Percentiles rank a stretch among this genome's conserved stretches.
Evolutionary conservation across 768 basidiomycete genomes (phyloP).

Genomic region (Leccinum uliginosum): DNA sequence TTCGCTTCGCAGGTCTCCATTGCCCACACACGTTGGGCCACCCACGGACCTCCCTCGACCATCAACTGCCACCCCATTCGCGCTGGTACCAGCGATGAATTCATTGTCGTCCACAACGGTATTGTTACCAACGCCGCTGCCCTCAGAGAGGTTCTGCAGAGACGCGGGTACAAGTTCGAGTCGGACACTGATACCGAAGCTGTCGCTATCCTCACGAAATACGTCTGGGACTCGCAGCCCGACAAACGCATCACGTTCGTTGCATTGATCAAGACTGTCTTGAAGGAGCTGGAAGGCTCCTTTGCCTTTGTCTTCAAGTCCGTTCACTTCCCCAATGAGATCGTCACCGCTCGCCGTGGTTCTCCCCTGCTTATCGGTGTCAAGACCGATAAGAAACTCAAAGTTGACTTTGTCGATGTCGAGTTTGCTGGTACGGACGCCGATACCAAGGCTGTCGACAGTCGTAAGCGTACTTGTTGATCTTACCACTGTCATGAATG

Average conservation of each 20-base stretch:
- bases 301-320: constrained; percentile 99
- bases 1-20: constrained; percentile 89
- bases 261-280: constrained; percentile 86
- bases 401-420: constrained; percentile 99
- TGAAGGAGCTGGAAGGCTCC: constrained; percentile 97
- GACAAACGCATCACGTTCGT: constrained; percentile 86
- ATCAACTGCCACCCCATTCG: constrained; percentile 94
- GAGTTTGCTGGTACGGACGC: constrained; percentile 80
- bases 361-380: constrained; percentile 96
- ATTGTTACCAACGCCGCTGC: constrained; percentile 94
- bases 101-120: constrained; percentile 96
- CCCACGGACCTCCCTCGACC: constrained; percentile 86
- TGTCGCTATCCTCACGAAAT: constrained; percentile 93
- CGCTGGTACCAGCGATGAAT: constrained; percentile 76
- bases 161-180: constrained; percentile 91
- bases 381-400: constrained; percentile 99
- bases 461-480: constrained; percentile 32
- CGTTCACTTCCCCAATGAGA: constrained; percentile 88
- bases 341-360: constrained; percentile 94
- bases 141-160: constrained; percentile 88
- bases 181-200: constrained; percentile 98
- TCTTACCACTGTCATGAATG: neutral
- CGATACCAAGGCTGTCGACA: constrained; percentile 40
- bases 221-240: constrained; percentile 90
- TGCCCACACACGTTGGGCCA: constrained; percentile 99